Evolutionary conservation across 2,329 filamentous ascomycete species (phyloP), one percentile per base, ranked within the genome.

Genomic region (Penicillium sp.): DNA sequence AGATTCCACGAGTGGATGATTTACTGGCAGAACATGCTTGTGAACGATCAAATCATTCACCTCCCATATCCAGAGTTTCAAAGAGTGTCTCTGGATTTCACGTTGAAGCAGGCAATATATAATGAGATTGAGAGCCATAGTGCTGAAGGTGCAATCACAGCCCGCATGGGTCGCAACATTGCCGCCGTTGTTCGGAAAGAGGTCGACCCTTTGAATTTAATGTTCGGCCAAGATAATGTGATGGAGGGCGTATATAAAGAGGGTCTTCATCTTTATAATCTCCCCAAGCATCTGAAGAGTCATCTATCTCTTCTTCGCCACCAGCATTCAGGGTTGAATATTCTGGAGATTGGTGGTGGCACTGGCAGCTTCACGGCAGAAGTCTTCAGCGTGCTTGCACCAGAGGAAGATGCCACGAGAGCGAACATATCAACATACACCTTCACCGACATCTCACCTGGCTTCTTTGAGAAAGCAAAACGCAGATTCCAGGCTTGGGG

Each of bases 111-210:
- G 35, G 26, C 57, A 1, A 59, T 74, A 13, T 68, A 60, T 22
- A 26, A 57, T 2, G 56, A 65, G 21, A 57, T 72, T 4, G 63
- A 63, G 51, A 39, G 27, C 0, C 63, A 66, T 35, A 68, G 64
- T 49, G 63, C 63, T 3, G 68, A 74, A 33, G 72, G 73, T 4
- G 67, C 65, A 14, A 64, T 75, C 19, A 61, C 65, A 3, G 55
- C 68, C 13, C 68, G 71, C 14, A 67, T 73, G 57, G 73, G 73
- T 1, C 53, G 61, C 3, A 68, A 72, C n/a, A 70, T 74, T 42
- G 65, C 59, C 2, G 50, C 52, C 1, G 60, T 74, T 5, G 49
- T 74, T 39, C 60, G 60, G 14, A 60, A 68, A 22, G 61, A 74
- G 51, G 52, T 63, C 22, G 68, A 74, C 55, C 70, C 71, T 7